Percentiles rank a stretch among this genome's conserved stretches.
Conservation (phyloP, 768 basidiomycete species). For the Mycena amicta region DNA sequence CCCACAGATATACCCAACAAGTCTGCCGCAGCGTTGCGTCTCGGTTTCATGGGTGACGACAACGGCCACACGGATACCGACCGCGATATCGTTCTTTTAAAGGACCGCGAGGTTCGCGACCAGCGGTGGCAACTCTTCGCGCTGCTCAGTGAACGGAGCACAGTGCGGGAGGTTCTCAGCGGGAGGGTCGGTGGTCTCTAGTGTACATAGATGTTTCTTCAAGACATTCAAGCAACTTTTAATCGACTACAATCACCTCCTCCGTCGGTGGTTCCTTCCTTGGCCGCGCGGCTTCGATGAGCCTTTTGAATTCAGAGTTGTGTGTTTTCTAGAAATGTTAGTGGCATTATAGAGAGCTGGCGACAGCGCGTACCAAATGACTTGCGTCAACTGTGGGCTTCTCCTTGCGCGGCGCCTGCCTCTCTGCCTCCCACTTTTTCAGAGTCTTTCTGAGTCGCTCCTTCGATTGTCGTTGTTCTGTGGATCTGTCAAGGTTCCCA, state of each 20-base stretch:
- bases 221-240: constrained; percentile 19
- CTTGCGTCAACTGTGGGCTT: constrained; percentile 38
- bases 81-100: constrained; percentile 51
- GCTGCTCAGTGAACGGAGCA: constrained; percentile 71
- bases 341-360: background rate
- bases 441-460: constrained; percentile 54
- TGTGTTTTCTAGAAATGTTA: constrained; percentile 37
- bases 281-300: constrained; percentile 39
- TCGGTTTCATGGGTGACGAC: constrained; percentile 54
- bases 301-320: constrained; percentile 40
- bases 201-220: background rate
- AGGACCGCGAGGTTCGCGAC: constrained; percentile 67
- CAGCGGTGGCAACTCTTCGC: constrained; percentile 80
- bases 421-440: constrained; percentile 59
- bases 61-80: constrained; percentile 52
- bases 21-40: constrained; percentile 75
- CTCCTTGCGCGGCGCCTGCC: constrained; percentile 42
- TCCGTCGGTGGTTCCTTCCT: constrained; percentile 23
- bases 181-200: constrained; percentile 32
- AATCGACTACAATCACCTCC: constrained; percentile 37
- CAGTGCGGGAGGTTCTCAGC: constrained; percentile 61
- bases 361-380: constrained; percentile 38
- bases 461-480: constrained; percentile 45
- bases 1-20: constrained; percentile 79
- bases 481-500: constrained; percentile 65